These are phyloP conservation scores for Nymphaea colorata DNA, from an alignment of 164 flowering plant genomes.

Conservation along the genomic window DNA sequence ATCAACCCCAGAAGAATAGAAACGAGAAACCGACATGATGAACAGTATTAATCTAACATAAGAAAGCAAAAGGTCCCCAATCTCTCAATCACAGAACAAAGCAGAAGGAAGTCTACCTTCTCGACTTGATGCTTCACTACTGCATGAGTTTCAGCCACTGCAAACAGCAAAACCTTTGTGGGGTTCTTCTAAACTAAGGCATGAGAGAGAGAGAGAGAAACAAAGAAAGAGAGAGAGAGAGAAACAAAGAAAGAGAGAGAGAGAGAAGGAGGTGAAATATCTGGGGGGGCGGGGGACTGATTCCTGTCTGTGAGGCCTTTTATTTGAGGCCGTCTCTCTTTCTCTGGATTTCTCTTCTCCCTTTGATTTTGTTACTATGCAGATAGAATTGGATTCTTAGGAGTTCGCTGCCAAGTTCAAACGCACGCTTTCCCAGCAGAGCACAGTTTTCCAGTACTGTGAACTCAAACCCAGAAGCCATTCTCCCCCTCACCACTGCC, in stretches of 20 bases:
- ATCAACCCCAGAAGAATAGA: not conserved
- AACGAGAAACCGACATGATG: not conserved
- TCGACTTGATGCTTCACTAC: not conserved
- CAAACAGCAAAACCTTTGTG: not conserved
- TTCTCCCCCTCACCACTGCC: constrained; percentile 5
- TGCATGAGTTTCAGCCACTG: not conserved
- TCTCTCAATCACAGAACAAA: not conserved
- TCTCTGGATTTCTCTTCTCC: not conserved
- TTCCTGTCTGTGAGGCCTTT: constrained; percentile 1
- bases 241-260: not conserved
- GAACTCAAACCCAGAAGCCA: constrained; percentile 7
- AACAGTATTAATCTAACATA: not conserved
- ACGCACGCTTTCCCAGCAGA: constrained; percentile 19
- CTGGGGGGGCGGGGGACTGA: not conserved
- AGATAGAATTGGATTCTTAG: constrained; percentile 11
- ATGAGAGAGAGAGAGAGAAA: not conserved
- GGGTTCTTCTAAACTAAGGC: not conserved
- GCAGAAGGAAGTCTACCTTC: not conserved
- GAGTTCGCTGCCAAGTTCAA: constrained; percentile 7
- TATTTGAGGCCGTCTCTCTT: not conserved
- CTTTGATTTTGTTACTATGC: constrained; percentile 1
- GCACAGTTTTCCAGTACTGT: constrained; percentile 15
- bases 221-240: not conserved
- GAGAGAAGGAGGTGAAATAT: constrained; percentile 1
- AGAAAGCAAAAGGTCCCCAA: not conserved